phyloP scores from a whole-genome alignment of 371 early-diverging fungal genomes.

The Actinomortierella ambigua region DNA sequence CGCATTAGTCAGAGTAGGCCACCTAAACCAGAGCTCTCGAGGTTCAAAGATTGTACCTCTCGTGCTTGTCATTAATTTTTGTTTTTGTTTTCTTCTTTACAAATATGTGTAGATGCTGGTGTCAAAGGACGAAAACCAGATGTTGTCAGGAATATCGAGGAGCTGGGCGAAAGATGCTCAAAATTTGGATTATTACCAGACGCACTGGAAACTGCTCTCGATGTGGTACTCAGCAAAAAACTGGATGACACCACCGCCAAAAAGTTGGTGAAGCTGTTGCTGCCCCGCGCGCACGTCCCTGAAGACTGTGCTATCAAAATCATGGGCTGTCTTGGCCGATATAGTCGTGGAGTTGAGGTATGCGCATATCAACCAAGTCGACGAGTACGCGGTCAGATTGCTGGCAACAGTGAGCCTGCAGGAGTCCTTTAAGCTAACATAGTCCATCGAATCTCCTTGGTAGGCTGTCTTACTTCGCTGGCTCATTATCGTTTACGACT shows the following conservation, averaged over 20 bases:
- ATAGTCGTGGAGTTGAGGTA: constrained; percentile 37
- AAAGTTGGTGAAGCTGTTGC: constrained; percentile 44
- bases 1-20: no score
- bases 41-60: no score
- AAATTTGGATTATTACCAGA: constrained; percentile 29
- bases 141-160: constrained; percentile 11
- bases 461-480: constrained; percentile 52
- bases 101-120: constrained; percentile 32
- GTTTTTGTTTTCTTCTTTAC: not conserved
- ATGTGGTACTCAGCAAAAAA: constrained; percentile 6
- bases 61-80: no score
- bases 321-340: constrained; percentile 47
- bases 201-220: constrained; percentile 14
- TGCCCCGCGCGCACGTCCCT: constrained; percentile 54
- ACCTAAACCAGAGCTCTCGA: no score
- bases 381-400: no score
- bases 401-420: no score
- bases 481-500: constrained; percentile 55
- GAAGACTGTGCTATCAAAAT: constrained; percentile 48
- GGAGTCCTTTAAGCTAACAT: no score
- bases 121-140: constrained; percentile 34
- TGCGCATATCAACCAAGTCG: no score
- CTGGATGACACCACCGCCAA: constrained; percentile 36
- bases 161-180: constrained; percentile 12
- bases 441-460: constrained; percentile 3